phyloP scores from a whole-genome alignment of 1,284 basidiomycete species.

The Cryptococcus deneoformans region DNA sequence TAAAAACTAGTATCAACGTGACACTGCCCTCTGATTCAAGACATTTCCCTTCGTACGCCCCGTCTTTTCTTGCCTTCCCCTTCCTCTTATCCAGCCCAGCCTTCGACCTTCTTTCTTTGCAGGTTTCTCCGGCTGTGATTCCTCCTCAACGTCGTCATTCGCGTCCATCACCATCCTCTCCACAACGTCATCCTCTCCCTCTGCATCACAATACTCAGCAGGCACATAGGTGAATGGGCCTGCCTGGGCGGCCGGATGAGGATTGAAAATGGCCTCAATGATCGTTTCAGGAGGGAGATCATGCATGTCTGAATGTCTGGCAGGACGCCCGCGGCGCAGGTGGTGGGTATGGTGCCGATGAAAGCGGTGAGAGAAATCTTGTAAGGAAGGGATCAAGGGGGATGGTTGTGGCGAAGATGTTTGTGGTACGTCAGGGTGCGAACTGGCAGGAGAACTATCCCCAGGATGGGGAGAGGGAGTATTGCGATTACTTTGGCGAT shows the following conservation, averaged over 20 bases:
- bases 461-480: neutral
- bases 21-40: neutral
- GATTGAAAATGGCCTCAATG: slow-evolving; percentile 46
- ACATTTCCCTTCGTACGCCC: slow-evolving; percentile 5
- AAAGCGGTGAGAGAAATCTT: slow-evolving; percentile 7
- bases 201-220: slow-evolving; percentile 5
- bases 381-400: neutral
- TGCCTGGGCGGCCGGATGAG: slow-evolving; percentile 24
- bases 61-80: slow-evolving; percentile 8
- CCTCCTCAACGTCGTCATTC: slow-evolving; percentile 15
- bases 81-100: slow-evolving; percentile 24
- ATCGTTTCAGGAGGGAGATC: slow-evolving; percentile 36
- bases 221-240: slow-evolving; percentile 43
- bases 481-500: neutral
- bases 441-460: neutral
- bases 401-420: neutral
- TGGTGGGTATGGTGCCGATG: slow-evolving; percentile 18
- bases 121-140: slow-evolving; percentile 11
- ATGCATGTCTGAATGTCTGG: slow-evolving; percentile 11
- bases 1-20: too few relatives aligned
- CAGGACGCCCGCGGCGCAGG: neutral
- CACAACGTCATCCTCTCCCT: slow-evolving; percentile 26
- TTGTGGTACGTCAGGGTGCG: neutral
- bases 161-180: slow-evolving; percentile 14
- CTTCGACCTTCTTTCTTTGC: slow-evolving; percentile 1